Percentiles rank a stretch among this genome's conserved stretches.
phyloP scores from a whole-genome alignment of 2,329 filamentous ascomycete species.

The Fusarium siculi region DNA sequence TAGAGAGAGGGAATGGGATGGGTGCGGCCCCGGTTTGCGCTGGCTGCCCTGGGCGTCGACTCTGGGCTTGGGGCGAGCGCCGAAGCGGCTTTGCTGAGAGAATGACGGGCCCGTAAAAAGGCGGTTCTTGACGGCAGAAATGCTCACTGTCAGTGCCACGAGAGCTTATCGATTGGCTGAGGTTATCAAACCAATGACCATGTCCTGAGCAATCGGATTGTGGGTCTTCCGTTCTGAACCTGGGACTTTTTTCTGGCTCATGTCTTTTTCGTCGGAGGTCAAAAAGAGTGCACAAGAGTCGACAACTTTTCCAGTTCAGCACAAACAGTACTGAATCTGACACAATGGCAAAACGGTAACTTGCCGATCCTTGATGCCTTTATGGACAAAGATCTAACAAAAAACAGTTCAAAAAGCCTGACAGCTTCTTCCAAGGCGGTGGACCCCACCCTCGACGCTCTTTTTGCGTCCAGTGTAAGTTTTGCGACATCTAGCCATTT shows the following conservation, averaged over 20 bases:
- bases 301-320: slow-evolving; percentile 12
- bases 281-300: slow-evolving; percentile 23
- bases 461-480: slow-evolving; percentile 80
- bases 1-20: slow-evolving; percentile 21
- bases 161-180: slow-evolving; percentile 26
- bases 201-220: slow-evolving; percentile 18
- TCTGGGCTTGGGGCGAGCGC: slow-evolving; percentile 24
- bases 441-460: slow-evolving; percentile 74
- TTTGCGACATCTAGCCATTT: slow-evolving; percentile 13
- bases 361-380: background rate
- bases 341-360: slow-evolving; percentile 44
- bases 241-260: slow-evolving; percentile 40
- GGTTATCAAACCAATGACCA: slow-evolving; percentile 8
- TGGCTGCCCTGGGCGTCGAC: slow-evolving; percentile 19
- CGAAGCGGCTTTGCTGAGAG: slow-evolving; percentile 44
- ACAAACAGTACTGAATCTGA: background rate
- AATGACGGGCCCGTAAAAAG: slow-evolving; percentile 41
- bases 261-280: slow-evolving; percentile 38
- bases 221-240: slow-evolving; percentile 28
- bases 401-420: slow-evolving; percentile 53
- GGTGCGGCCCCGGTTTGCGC: slow-evolving; percentile 42
- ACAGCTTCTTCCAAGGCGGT: slow-evolving; percentile 64
- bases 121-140: slow-evolving; percentile 49
- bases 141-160: background rate
- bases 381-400: slow-evolving; percentile 28